Base-by-base conservation (phyloP, 805 yeast species). In the Lachancea kluyveri region DNA sequence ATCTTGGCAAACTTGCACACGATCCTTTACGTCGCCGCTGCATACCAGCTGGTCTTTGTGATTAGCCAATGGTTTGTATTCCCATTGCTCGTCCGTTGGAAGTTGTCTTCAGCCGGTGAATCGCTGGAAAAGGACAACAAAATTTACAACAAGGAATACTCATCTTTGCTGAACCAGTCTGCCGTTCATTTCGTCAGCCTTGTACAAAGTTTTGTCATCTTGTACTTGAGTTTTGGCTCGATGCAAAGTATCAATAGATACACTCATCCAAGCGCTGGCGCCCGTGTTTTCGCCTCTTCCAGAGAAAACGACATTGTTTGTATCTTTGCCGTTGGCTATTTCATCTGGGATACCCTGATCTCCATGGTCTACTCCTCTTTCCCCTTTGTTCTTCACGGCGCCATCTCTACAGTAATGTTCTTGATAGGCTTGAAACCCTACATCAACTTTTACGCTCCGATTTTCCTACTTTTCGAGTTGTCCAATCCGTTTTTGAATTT, bases 401-500 rank as follows among this genome's bases (percentile, higher is more conserved):
- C 76, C 25, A 80, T 86, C 2, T 88, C 95, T 0, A 61, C 84
- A 37, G 64, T 68, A 38, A 94, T 82, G 26, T 85, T 81, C 52
- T 57, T 65, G n/a, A 65, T 72, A 39, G 72, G 82, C 4, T 63
- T 78, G 40, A 51, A 67, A 14, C 94, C 94, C 9, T 85, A 75
- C 58, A 70, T 83, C 49, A 72, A 77, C 60, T 85, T 87, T 41
- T 77, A 76, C 64, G 74, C 82, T 12, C 88, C 94, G 3, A 74
- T 76, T 7, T 87, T 87, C 53, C 65, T 88, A 47, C 56, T 82
- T 43, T 87, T 82, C 59, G 96, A 87, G 62, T 67, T 80, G 35
- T 79, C 92, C 24, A 84, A 95, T 10, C 95, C 96, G 9, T 86
- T 86, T 57, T 84, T 87, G 40, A 88, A 87, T 58, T 52, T 83